Conservation (phyloP, 768 basidiomycete genomes). For the Trametes sanguinea region DNA sequence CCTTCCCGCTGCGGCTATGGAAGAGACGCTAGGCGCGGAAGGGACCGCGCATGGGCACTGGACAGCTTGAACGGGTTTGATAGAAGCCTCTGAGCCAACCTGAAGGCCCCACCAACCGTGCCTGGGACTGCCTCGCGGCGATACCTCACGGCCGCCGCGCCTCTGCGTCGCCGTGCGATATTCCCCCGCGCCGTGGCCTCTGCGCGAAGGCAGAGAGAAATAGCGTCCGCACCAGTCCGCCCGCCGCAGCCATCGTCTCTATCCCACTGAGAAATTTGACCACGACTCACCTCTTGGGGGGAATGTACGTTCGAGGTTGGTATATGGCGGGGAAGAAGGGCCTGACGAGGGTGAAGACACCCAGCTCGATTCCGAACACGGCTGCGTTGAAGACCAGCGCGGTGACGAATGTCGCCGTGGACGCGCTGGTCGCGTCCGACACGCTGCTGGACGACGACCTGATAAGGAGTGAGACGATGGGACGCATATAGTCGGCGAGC, state of each 20-base stretch:
- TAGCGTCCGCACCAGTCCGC: not conserved
- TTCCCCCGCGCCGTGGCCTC: not conserved
- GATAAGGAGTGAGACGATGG: not conserved
- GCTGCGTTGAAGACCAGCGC: constrained; percentile 82
- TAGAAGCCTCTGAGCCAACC: not conserved
- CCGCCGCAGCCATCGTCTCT: not conserved
- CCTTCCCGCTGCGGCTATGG: no score
- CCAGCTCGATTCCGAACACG: constrained; percentile 71
- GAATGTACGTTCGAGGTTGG: constrained; percentile 77
- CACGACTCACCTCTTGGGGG: constrained; percentile 45
- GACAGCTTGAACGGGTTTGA: not conserved
- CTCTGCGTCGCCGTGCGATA: not conserved
- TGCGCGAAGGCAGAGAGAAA: not conserved
- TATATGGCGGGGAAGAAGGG: constrained; percentile 88
- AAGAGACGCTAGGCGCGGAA: no score
- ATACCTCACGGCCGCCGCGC: not conserved
- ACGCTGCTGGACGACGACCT: constrained; percentile 9
- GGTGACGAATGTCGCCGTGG: constrained; percentile 78
- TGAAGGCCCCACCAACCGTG: not conserved
- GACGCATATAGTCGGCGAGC: not conserved
- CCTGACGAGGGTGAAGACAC: constrained; percentile 78
- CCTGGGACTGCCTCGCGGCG: not conserved
- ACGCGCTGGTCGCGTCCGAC: constrained; percentile 53
- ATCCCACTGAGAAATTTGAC: not conserved
- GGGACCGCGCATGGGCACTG: not conserved